Base-by-base conservation (phyloP, 2,329 filamentous ascomycete genomes). In the Phaeophleospora eucalypticola region DNA sequence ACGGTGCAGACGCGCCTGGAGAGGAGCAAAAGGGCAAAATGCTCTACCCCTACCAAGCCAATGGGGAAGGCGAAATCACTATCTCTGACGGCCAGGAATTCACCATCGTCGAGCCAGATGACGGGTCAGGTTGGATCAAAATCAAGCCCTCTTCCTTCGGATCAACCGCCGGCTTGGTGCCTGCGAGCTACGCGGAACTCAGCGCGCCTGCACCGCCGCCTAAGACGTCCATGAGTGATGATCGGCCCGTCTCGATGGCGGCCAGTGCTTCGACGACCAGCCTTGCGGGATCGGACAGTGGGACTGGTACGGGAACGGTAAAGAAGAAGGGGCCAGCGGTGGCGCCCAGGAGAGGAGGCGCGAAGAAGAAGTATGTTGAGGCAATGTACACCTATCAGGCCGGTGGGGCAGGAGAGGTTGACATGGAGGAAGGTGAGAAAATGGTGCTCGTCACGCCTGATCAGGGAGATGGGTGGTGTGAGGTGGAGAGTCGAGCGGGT, bases 251-350 rank as follows among this genome's bases (percentile, higher is more conserved):
- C 10, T 94, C 89, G 3, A 88, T 82, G n/a, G 57, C 62, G 15
- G 59, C 58, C 4, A 62, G 63, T 15, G 58, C 52, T 55, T 90
- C 86, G 7, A 82, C 82, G 3, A 82, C 82, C 3, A 89, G 86
- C 0, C 71, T 88, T 9, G 72, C 75, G 1, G 76, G 74, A 43
- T 79, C 75, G 48, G 68, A 73, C 24, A 61, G 59, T 16, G 64
- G 60, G 4, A 52, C 56, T 19, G 39, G 60, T 4, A 54, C 66
- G 6, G 40, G 50, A 27, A 69, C 71, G 3, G 62, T 48, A 33
- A 95, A 90, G 73, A 95, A 94, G 69, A 89, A 94, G 66, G 90
- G 90, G 0, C 90, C 90, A 0, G 89, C 85, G 0, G 93, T 98
- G 3, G 93, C 93, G 12, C 93, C 93, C 2, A 33, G 63, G 27